A percentile compares a stretch with the other conserved stretches of the same genome.
phyloP scores from a whole-genome alignment of 192 early-diverging fungal species.

The Backusella westeae region DNA sequence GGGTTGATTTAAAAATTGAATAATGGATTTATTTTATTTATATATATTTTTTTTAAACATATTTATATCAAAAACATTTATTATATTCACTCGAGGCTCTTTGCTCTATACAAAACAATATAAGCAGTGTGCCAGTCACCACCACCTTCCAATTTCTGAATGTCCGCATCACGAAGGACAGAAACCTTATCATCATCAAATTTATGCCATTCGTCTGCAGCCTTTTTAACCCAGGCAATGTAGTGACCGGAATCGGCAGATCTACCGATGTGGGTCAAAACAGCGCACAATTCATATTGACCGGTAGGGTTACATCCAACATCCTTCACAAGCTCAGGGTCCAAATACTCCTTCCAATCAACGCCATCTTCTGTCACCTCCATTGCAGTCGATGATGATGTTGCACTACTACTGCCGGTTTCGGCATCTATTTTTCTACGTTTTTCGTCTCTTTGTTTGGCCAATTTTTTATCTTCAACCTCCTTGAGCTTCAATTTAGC shows the following conservation, averaged over 20 bases:
- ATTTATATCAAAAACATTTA: not conserved
- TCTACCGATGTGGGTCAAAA: slow-evolving; percentile 94
- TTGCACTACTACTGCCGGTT: not conserved
- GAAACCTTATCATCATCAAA: slow-evolving; percentile 97
- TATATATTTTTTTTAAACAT: not conserved
- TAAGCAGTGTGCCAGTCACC: slow-evolving; percentile 89
- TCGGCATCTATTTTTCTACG: slow-evolving; percentile 30
- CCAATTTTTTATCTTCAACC: slow-evolving; percentile 64
- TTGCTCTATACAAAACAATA: slow-evolving; percentile 84
- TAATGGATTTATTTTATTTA: not conserved
- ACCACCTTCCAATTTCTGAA: slow-evolving; percentile 88
- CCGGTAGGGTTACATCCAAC: slow-evolving; percentile 84
- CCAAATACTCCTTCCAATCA: slow-evolving; percentile 49
- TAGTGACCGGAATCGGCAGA: slow-evolving; percentile 93
- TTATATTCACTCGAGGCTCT: slow-evolving; percentile 47
- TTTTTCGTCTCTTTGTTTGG: slow-evolving; percentile 51
- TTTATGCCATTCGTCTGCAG: slow-evolving; percentile 72
- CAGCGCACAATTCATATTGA: slow-evolving; percentile 89
- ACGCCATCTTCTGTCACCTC: slow-evolving; percentile 17
- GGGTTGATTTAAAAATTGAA: not conserved
- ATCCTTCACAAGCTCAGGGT: slow-evolving; percentile 74
- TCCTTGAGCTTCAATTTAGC: slow-evolving; percentile 65
- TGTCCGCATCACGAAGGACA: slow-evolving; percentile 79
- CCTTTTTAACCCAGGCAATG: slow-evolving; percentile 91
- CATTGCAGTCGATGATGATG: slow-evolving; percentile 11